Base-by-base conservation (phyloP, 768 basidiomycete genomes). In the Lactifluus subvellereus region DNA sequence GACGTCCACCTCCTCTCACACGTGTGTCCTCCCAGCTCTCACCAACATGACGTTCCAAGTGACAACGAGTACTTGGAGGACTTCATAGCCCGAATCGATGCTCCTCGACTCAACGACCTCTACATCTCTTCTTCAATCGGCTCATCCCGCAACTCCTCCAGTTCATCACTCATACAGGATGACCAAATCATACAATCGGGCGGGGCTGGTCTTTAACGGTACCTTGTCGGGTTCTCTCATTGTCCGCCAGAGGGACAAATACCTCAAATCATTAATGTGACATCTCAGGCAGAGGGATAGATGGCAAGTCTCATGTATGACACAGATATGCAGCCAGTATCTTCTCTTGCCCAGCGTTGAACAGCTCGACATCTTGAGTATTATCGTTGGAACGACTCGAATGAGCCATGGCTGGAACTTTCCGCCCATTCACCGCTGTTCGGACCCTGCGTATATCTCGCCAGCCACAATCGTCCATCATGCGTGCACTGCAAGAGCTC, bases 61-160 rank as follows among this genome's bases (percentile, higher is more conserved):
- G 45, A 27, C 7, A 54, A 53, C 37, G 53, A 61, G 18, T 54
- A 61, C 37, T 16, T 61, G 43, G 60, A 61, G 5, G 60, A 32
- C 37, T 11, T 61, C 45, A 6, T 49, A 3, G 20, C 60, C 35
- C 20, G 43, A 30, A 47, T 60, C 43, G 52, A 47, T 22, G 35
- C 43, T 11, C 59, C 59, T 38, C 45, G n/a, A 11, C 35, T 60
- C 22, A 1, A 54, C 6, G 6, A 30, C 6, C 7, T 54, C 18
- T 13, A 7, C 2, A 37, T 54, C 54, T 7, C 10, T 48, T 37
- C 42, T 16, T 54, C 45, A 35, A 45, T 14, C 59, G 35, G 6
- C 18, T 60, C 32, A 14, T 16, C 1, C 38, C 40, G 4, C 30
- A 59, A 43, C 6, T 53, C 8, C 42, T 16, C 11, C 6, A 6